Base-by-base conservation (phyloP, 768 basidiomycete species). In the Tulasnella sp. region DNA sequence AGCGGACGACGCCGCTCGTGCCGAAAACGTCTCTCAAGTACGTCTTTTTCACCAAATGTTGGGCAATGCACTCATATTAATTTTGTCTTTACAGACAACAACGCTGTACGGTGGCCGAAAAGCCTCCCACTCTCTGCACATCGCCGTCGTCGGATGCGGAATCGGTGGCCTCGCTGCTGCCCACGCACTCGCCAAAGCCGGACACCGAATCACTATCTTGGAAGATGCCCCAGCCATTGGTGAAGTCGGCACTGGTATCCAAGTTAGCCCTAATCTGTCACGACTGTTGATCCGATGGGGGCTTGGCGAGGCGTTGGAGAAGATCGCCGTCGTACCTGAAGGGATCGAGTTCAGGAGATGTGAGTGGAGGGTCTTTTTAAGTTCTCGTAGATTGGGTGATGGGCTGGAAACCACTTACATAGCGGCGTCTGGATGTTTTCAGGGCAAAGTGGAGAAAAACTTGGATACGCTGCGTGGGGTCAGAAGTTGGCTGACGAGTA, bases 171-270 rank as follows among this genome's bases (percentile, higher is more conserved):
- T 90, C 69, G 86, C 89, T 3, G 83, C 86, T 40, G 90, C 90
- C 4, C 87, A 86, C 79, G 83, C 87, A 19, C 83, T 91, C 54
- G 85, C 85, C 67, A 85, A 85, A 79, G 86, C 86, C 7, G 90
- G 90, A 7, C 90, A 91, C 82, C 82, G 84, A 39, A 90, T 90
- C n/a, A 82, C 85, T 1, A 85, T 91, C 2, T 81, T 91, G 29
- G 90, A 91, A 80, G 83, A 85, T 77, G 82, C 81, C 19, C 83
- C 84, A 75, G 86, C 85, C 22, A 83, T 83, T n/a, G 78, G 86
- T n/a, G 87, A 87, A 75, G 83, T 72, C 75, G 75, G 76, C 25
- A 70, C 77, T 31, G 74, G 75, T 37, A 76, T 76, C 68, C 76
- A 78, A 71, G 79, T 87, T 8, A 87, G 88, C 54, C 89, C 89